Evolutionary conservation across 768 basidiomycete genomes (phyloP).

Genomic region (Boletus rex-veris): DNA sequence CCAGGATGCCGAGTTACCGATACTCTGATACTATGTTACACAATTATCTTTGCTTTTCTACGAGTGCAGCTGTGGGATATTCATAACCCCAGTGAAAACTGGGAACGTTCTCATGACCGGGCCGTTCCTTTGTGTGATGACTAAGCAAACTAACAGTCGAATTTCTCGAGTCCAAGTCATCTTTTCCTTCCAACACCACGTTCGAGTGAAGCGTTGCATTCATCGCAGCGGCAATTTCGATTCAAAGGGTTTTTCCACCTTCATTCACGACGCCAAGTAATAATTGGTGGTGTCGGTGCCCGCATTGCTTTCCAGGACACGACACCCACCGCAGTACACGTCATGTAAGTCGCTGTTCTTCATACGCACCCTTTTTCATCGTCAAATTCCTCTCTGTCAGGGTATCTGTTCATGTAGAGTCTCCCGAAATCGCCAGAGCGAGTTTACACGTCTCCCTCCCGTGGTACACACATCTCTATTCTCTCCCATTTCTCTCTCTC

Average conservation of each 20-base stretch:
- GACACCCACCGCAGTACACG: constrained; percentile 6
- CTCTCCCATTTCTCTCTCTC: constrained; percentile 71
- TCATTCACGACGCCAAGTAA: background rate
- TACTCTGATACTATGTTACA: no score
- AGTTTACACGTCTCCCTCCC: constrained; percentile 65
- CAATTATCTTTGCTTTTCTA: no score
- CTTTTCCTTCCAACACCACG: constrained; percentile 1
- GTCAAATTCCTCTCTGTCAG: constrained; percentile 17
- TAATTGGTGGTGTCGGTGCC: constrained; percentile 3
- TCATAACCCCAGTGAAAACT: no score
- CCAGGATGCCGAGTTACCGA: no score
- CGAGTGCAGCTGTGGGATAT: no score
- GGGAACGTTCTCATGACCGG: no score
- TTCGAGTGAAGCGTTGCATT: background rate
- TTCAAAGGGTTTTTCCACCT: background rate
- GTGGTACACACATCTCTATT: constrained; percentile 71
- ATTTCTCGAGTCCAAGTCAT: background rate
- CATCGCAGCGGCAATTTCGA: background rate
- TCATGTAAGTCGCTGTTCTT: constrained; percentile 15
- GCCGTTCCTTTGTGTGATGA: background rate
- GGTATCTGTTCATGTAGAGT: constrained; percentile 51
- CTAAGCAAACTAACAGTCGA: constrained; percentile 11
- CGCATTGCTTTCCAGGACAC: background rate
- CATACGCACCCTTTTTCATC: background rate
- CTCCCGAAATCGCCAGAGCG: constrained; percentile 64